Evolutionary conservation across 768 basidiomycete species (phyloP), one percentile per base, ranked within the genome.

Genomic region (Floccularia luteovirens): DNA sequence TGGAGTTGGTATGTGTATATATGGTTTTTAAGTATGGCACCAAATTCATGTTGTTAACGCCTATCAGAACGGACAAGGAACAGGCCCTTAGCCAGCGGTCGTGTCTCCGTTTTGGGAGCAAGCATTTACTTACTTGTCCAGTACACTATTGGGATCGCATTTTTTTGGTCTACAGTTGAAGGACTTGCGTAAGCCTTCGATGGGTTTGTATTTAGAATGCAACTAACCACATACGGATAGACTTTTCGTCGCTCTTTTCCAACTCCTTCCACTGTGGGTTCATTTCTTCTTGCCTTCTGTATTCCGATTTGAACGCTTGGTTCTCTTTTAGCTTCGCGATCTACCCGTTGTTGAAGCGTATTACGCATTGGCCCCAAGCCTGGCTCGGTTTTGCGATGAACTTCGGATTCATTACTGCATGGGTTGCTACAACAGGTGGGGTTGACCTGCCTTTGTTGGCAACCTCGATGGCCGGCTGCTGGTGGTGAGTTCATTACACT

Each of bases 311-410:
- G n/a, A n/a, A n/a, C 27, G 10, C 27, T 10, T 14, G 27, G 27
- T 10, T 25, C n/a, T 31, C 33, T n/a, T 7, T 10, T 31, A 70
- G 66, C 25, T 65, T 66, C 44, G 59, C 61, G 5, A 53, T 72
- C 36, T 75, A 73, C 51, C 77, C 77, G 10, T 59, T 78, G 5
- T 58, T 77, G 38, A 79, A 79, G 48, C 63, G 76, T 5, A 54
- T 69, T 27, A 78, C 76, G 0, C 57, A 75, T 45, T 79, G 75
- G 75, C 77, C 77, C 0, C 77, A 79, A 48, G 74, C 74, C 0
- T 77, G 73, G 74, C 67, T 79, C 1, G 76, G 76, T 19, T 59
- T 77, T 39, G 70, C 72, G 5, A 75, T 77, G 70, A 76, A 73
- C 45, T 74, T 75, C 40, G 70, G 75, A 10, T 61, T 73, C 43